Evolutionary conservation across 768 basidiomycete genomes (phyloP).

Genomic region (Trametes sanguinea): DNA sequence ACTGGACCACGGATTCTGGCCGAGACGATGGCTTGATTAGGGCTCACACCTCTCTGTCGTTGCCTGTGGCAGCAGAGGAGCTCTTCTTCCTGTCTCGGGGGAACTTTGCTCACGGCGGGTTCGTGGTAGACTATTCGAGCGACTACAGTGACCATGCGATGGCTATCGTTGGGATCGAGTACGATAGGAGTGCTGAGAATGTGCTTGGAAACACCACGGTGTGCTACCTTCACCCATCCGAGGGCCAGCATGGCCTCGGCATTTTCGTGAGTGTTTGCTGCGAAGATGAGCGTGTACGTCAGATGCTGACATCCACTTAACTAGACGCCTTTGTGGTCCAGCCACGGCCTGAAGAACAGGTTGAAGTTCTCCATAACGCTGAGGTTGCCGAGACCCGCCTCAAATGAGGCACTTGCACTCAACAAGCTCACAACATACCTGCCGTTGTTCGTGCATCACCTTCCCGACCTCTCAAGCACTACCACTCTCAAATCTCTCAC

Average conservation of each 20-base stretch:
- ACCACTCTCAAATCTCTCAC: conserved; percentile 41
- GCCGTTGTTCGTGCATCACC: conserved; percentile 25
- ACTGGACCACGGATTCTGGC: not conserved
- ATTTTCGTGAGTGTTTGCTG: conserved; percentile 29
- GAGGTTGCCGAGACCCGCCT: conserved; percentile 39
- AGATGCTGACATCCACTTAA: no score
- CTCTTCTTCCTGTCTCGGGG: not conserved
- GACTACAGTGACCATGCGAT: conserved; percentile 13
- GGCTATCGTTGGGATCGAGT: conserved; percentile 20
- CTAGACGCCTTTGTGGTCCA: not conserved
- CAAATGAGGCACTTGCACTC: conserved; percentile 35
- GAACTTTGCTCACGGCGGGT: not conserved
- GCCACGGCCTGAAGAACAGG: not conserved
- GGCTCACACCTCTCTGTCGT: not conserved
- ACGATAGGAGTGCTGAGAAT: conserved; percentile 5
- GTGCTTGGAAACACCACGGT: conserved; percentile 13
- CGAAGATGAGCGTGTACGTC: no score
- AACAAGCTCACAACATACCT: conserved; percentile 46
- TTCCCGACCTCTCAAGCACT: conserved; percentile 38
- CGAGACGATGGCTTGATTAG: not conserved
- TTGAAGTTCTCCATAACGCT: conserved; percentile 38
- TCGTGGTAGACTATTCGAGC: conserved; percentile 14
- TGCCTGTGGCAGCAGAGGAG: not conserved
- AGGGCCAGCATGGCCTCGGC: conserved; percentile 29
- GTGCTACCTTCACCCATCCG: conserved; percentile 22